Conservation (phyloP, 768 basidiomycete species). For the Clitopilus passeckerianus region DNA sequence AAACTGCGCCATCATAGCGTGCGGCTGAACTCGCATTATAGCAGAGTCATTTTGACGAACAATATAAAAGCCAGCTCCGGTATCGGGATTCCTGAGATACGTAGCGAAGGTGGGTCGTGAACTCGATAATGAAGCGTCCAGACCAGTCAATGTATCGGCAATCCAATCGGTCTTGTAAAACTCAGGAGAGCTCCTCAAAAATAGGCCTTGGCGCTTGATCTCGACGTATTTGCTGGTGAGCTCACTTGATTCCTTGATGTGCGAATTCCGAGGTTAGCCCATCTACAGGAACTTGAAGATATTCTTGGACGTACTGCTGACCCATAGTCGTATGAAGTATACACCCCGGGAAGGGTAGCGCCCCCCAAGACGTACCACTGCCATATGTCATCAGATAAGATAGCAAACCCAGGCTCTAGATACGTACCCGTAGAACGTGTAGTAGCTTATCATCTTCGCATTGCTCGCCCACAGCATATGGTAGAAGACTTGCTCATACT, state of each 20-base stretch:
- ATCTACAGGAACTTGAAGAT: background rate
- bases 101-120: slow-evolving; percentile 54
- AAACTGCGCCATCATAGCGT: background rate
- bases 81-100: slow-evolving; percentile 66
- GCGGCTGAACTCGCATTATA: slow-evolving; percentile 42
- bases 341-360: slow-evolving; percentile 75
- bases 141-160: slow-evolving; percentile 52
- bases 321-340: slow-evolving; percentile 85
- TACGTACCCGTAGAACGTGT: slow-evolving; percentile 76
- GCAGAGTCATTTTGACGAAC: slow-evolving; percentile 63
- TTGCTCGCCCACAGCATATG: slow-evolving; percentile 75
- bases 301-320: slow-evolving; percentile 32
- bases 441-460: slow-evolving; percentile 77
- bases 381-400: background rate
- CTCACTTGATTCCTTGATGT: slow-evolving; percentile 63
- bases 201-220: slow-evolving; percentile 74
- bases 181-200: slow-evolving; percentile 75
- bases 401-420: background rate
- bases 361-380: slow-evolving; percentile 86
- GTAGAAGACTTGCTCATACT: slow-evolving; percentile 79
- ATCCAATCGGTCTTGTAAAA: slow-evolving; percentile 78
- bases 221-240: slow-evolving; percentile 69
- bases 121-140: slow-evolving; percentile 21
- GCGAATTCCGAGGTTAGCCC: background rate
- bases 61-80: slow-evolving; percentile 61